Conservation (phyloP, 148 eudicot genomes). For the Nepenthes mirabilis region DNA sequence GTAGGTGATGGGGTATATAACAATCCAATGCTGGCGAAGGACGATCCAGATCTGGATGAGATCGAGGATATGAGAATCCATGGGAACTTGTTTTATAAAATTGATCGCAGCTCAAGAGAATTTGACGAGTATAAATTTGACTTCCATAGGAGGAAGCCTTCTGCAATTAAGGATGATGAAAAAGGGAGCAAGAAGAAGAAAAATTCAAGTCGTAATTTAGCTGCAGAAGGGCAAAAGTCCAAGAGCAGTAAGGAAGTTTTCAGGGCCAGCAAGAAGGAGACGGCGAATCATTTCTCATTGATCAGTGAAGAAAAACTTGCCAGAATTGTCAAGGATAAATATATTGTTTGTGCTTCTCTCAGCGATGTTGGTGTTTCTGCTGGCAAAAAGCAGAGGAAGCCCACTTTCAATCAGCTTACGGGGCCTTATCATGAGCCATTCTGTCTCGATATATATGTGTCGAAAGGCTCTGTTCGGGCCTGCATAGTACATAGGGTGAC, state of each 20-base stretch:
- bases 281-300: neutral
- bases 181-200: conserved; percentile 22
- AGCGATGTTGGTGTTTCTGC: conserved; percentile 11
- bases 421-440: conserved; percentile 92
- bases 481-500: conserved; percentile 81
- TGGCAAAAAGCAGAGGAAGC: conserved; percentile 48
- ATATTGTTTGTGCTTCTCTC: conserved; percentile 9
- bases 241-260: conserved; percentile 15
- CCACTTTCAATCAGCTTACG: conserved; percentile 74
- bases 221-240: conserved; percentile 10
- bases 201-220: conserved; percentile 4
- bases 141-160: conserved; percentile 48
- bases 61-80: conserved; percentile 78
- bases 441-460: conserved; percentile 67
- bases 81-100: conserved; percentile 64
- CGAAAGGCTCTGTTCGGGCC: conserved; percentile 84
- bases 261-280: conserved; percentile 11
- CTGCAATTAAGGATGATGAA: conserved; percentile 12
- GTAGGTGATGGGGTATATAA: conserved; percentile 15
- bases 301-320: conserved; percentile 13
- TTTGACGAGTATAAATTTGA: conserved; percentile 76
- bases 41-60: conserved; percentile 49
- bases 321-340: conserved; percentile 19
- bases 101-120: conserved; percentile 69
- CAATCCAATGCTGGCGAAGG: conserved; percentile 6